Evolutionary conservation across 257 asterid genomes (phyloP).

Genomic region (Phtheirospermum japonicum): DNA sequence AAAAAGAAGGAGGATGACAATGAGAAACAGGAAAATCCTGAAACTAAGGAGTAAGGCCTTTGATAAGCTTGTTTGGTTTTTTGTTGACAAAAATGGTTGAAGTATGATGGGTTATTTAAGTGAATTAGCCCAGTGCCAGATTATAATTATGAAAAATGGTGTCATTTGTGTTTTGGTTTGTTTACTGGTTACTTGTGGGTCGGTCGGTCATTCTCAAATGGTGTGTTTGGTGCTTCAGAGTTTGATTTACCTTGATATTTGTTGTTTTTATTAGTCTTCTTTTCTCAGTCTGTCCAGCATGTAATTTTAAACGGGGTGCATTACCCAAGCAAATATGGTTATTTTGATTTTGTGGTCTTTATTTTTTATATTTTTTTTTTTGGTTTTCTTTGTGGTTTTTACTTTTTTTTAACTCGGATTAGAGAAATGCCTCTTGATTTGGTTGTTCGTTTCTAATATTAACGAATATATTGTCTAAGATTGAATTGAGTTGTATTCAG

Average conservation of each 20-base stretch:
- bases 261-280: constrained; percentile 12
- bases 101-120: too few species aligned
- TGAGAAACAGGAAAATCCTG: constrained; percentile 34
- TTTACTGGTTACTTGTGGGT: constrained; percentile 15
- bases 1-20: constrained; percentile 27
- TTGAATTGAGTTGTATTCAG: too few species aligned
- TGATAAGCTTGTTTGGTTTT: constrained; percentile 25
- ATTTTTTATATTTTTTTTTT: background rate
- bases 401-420: too few species aligned
- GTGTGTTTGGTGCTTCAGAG: constrained; percentile 27
- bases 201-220: constrained; percentile 4
- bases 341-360: constrained; percentile 9
- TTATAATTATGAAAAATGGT: constrained; percentile 16
- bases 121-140: constrained; percentile 24
- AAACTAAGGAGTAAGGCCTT: constrained; percentile 39
- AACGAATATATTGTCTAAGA: too few species aligned
- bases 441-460: too few species aligned
- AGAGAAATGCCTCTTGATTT: too few species aligned
- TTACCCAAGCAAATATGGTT: constrained; percentile 25
- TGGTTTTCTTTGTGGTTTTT: too few species aligned
- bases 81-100: constrained; percentile 33
- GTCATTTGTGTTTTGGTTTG: constrained; percentile 28
- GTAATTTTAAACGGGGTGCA: constrained; percentile 31
- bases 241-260: too few species aligned
- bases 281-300: constrained; percentile 9